Evolutionary conservation across 73 alveolate genomes (phyloP), one percentile per base, ranked within the genome.

Genomic region (Blepharisma japonicum): DNA sequence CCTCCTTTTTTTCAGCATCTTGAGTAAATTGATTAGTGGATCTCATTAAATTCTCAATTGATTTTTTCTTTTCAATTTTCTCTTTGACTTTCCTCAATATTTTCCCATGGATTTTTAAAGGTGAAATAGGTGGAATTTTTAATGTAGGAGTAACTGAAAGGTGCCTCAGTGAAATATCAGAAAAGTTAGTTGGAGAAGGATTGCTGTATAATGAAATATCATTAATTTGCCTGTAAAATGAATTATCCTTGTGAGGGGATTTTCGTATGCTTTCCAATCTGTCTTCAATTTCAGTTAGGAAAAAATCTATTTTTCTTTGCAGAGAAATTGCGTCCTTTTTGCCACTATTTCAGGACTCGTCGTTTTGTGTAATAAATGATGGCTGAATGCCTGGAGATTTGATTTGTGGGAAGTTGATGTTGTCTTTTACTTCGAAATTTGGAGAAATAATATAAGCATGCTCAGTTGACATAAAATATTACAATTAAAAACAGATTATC

Each of bases 201-300:
- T 32, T 32, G 42, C 42, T 32, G 42, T 32, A 32, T 32, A 32
- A 32, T 32, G 42, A 32, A 32, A 1, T 32, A 32, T 32, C 42
- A n/a, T n/a, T n/a, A n/a, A n/a, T n/a, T n/a, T n/a, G n/a, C n/a
- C 42, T 32, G 42, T 32, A 32, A 1, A 32, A 32, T 32, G 42
- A 32, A 32, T 32, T 32, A 32, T 32, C 42, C 42, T 32, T 32
- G 42, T 32, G 42, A 32, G 74, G 74, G 74, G 14, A 9, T 20
- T n/a, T 9, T 25, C 23, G 14, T 0, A 61, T 14, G 4, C 14
- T 18, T 14, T 61, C 74, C 18, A 61, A 14, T 18, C 47, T 14
- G 50, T 61, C 74, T 8, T 61, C 74, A 61, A 61, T 11, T 61
- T 61, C 74, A 25, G 74, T 61, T 25, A 61, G 11, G 5, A 61